A percentile compares a stretch with the other conserved stretches of the same genome.
These are phyloP conservation scores for Fusarium sp. DNA, from an alignment of 2,329 filamentous ascomycete genomes.

Conservation along the genomic window DNA sequence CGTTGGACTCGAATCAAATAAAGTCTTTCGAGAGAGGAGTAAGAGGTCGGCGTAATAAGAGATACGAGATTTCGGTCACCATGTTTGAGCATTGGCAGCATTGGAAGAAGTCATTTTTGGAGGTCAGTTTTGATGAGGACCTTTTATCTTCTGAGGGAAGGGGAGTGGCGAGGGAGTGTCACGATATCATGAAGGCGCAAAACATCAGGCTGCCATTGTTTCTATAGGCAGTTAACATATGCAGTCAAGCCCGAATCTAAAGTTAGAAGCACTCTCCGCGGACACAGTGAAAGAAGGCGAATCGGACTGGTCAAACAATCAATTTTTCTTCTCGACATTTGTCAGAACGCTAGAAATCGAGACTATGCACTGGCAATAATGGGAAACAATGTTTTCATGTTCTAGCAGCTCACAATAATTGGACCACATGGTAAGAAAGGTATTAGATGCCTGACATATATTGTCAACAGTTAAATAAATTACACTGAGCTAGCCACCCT, in stretches of 20 bases:
- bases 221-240: background rate
- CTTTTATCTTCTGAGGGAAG: background rate
- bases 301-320: background rate
- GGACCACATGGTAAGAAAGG: no score
- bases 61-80: background rate
- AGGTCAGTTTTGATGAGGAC: background rate
- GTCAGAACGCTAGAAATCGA: background rate
- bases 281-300: background rate
- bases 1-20: background rate
- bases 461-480: background rate
- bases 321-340: background rate
- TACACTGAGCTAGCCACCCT: background rate
- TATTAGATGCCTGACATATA: background rate
- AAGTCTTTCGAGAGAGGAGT: background rate
- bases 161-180: background rate
- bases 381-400: background rate
- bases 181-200: conserved; percentile 11
- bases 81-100: conserved; percentile 20
- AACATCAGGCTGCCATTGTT: background rate
- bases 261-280: rapidly evolving
- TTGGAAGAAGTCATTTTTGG: conserved; percentile 2
- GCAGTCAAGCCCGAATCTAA: no score
- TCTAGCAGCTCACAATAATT: background rate
- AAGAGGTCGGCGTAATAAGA: background rate
- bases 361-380: background rate